phyloP scores from a whole-genome alignment of 169 alveolate genomes.

The Plasmodium gaboni region DNA sequence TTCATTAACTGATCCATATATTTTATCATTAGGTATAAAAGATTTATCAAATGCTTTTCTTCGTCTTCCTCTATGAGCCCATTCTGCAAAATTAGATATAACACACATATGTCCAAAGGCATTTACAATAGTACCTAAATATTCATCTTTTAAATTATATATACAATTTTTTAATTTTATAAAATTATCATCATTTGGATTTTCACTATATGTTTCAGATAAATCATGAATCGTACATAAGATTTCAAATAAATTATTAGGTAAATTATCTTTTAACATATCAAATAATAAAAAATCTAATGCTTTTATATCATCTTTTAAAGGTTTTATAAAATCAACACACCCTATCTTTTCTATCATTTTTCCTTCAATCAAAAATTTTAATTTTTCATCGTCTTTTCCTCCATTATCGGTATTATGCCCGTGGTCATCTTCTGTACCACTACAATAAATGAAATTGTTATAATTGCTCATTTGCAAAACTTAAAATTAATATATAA shows the following conservation, averaged over 20 bases:
- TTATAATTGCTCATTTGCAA: background rate
- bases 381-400: slow-evolving; percentile 29
- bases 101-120: slow-evolving; percentile 82
- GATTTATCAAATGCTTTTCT: slow-evolving; percentile 79
- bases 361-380: slow-evolving; percentile 62
- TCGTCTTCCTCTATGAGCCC: slow-evolving; percentile 85
- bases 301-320: slow-evolving; percentile 72
- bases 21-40: slow-evolving; percentile 69
- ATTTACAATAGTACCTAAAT: slow-evolving; percentile 78
- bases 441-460: background rate
- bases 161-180: slow-evolving; percentile 22
- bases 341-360: slow-evolving; percentile 36
- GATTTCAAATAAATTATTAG: slow-evolving; percentile 35
- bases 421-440: background rate
- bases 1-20: slow-evolving; percentile 56
- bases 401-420: background rate
- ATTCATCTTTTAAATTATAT: slow-evolving; percentile 37
- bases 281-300: slow-evolving; percentile 61
- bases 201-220: slow-evolving; percentile 61
- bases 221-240: slow-evolving; percentile 65
- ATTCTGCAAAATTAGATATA: slow-evolving; percentile 81
- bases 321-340: slow-evolving; percentile 71
- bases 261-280: slow-evolving; percentile 64
- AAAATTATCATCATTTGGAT: slow-evolving; percentile 67
- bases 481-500: too few relatives aligned